Percentiles rank a stretch among this genome's conserved stretches.
Evolutionary conservation across 306 rosid species (phyloP).

Genomic region (Vicia sativa): DNA sequence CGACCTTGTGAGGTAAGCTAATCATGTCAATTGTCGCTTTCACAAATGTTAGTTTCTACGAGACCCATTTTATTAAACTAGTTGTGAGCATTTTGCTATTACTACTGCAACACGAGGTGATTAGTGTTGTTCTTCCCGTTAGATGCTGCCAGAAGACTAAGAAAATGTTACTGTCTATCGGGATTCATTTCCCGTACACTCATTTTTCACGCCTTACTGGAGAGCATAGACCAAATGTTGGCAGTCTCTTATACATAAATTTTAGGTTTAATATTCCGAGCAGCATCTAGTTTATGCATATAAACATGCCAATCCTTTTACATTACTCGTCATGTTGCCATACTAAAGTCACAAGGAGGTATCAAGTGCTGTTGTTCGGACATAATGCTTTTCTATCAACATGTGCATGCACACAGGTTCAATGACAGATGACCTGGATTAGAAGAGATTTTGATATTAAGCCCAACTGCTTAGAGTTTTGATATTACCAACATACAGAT

Average conservation of each 20-base stretch:
- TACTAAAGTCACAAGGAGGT: conserved; percentile 4
- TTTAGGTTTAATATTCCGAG: conserved; percentile 23
- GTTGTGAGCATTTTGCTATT: neutral
- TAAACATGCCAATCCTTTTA: neutral
- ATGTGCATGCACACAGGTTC: neutral
- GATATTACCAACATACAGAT: conserved; percentile 7
- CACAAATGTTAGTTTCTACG: conserved; percentile 19
- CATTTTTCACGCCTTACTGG: conserved; percentile 1
- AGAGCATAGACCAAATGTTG: conserved; percentile 30
- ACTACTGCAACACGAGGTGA: conserved; percentile 17
- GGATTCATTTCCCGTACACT: neutral
- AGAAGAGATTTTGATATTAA: neutral
- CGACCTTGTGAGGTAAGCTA: conserved; percentile 69
- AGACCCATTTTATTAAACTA: conserved; percentile 20
- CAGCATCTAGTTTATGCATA: neutral
- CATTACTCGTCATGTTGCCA: conserved; percentile 9
- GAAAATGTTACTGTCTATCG: neutral
- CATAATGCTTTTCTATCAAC: conserved; percentile 21
- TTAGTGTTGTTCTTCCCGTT: neutral
- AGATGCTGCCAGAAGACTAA: conserved; percentile 9
- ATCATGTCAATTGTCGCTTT: conserved; percentile 16
- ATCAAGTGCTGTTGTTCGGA: conserved; percentile 17
- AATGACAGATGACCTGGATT: neutral
- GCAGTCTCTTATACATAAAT: neutral
- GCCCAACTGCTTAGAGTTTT: conserved; percentile 4